phyloP scores from a whole-genome alignment of 1,284 basidiomycete species.

The Apiotrichum veenhuisii region DNA sequence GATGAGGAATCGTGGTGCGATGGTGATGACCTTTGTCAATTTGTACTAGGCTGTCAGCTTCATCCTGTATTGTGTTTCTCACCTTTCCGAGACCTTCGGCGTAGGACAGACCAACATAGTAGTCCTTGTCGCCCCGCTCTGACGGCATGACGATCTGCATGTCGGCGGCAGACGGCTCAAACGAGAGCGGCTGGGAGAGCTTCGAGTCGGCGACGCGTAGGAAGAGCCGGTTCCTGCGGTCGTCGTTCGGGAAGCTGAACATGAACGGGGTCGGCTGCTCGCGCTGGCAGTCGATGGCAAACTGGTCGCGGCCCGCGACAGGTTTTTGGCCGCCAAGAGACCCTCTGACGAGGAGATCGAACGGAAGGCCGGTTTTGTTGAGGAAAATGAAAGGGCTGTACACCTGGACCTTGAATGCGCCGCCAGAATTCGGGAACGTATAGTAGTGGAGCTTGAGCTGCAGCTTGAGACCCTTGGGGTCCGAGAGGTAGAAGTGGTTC shows the following conservation, averaged over 20 bases:
- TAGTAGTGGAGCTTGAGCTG: slow-evolving; percentile 82
- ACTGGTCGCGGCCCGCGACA: slow-evolving; percentile 70
- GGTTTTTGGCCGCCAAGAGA: slow-evolving; percentile 70
- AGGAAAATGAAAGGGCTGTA: slow-evolving; percentile 88
- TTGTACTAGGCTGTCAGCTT: slow-evolving; percentile 63
- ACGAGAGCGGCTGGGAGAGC: slow-evolving; percentile 85
- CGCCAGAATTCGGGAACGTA: slow-evolving; percentile 84
- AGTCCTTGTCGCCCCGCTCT: slow-evolving; percentile 67
- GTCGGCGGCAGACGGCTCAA: slow-evolving; percentile 90
- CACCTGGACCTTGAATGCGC: slow-evolving; percentile 97
- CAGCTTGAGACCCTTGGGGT: slow-evolving; percentile 72
- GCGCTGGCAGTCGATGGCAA: slow-evolving; percentile 53
- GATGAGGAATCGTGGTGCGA: slow-evolving; percentile 86
- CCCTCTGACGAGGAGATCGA: slow-evolving; percentile 69
- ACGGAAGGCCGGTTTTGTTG: slow-evolving; percentile 90
- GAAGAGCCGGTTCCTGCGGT: slow-evolving; percentile 77
- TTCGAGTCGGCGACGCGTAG: slow-evolving; percentile 80
- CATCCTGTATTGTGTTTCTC: slow-evolving; percentile 8
- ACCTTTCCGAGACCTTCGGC: slow-evolving; percentile 83
- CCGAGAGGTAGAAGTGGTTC: slow-evolving; percentile 58
- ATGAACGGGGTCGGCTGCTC: slow-evolving; percentile 71
- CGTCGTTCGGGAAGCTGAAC: slow-evolving; percentile 75
- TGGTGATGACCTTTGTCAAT: slow-evolving; percentile 86
- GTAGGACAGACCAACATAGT: slow-evolving; percentile 87
- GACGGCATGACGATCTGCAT: slow-evolving; percentile 72